phyloP scores from a whole-genome alignment of 2,329 filamentous ascomycete genomes.

The Epichloe gansuensis region DNA sequence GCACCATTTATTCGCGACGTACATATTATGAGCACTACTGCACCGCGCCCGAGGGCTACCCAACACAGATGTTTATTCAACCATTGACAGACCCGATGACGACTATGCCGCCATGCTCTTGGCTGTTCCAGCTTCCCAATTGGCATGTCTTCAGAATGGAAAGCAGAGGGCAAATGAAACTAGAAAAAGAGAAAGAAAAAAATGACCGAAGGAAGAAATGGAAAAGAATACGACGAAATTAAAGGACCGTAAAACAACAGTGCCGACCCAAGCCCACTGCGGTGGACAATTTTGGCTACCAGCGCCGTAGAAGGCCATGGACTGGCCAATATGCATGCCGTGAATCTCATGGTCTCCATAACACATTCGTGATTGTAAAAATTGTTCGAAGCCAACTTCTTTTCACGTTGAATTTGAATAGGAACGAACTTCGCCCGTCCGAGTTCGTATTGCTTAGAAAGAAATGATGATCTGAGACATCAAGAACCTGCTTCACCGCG shows the following conservation, averaged over 20 bases:
- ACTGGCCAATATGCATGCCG: slow-evolving; percentile 4
- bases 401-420: background rate
- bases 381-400: background rate
- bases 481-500: slow-evolving; percentile 32
- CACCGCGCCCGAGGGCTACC: no score
- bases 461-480: background rate
- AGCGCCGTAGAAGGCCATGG: slow-evolving; percentile 2
- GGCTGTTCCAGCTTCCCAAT: no score
- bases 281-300: background rate
- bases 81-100: no score
- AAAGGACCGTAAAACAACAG: background rate
- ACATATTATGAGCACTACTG: no score
- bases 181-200: background rate
- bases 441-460: background rate
- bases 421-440: background rate
- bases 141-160: no score
- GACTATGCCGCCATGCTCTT: no score
- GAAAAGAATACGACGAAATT: background rate
- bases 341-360: slow-evolving; percentile 3
- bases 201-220: background rate
- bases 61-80: no score
- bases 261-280: background rate
- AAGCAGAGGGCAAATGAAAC: no score
- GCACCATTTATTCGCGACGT: no score
- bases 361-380: background rate